Percentiles rank a stretch among this genome's conserved stretches.
Evolutionary conservation across 1,284 basidiomycete genomes (phyloP).

Genomic region (Omphalotus olearius): DNA sequence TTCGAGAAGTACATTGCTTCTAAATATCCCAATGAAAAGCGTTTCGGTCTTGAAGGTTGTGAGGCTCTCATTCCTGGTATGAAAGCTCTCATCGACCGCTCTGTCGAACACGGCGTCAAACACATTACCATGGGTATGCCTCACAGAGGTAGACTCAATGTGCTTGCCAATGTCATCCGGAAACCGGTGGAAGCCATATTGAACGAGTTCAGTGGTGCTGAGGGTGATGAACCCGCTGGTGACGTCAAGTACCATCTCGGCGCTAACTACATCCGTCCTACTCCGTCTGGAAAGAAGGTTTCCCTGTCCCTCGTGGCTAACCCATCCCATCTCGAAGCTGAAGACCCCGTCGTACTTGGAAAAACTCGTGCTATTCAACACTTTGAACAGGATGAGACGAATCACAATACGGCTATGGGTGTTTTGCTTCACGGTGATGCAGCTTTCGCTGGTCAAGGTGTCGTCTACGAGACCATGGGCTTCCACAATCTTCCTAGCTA

Average conservation of each 20-base stretch:
- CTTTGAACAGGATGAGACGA: slow-evolving; percentile 83
- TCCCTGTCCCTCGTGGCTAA: slow-evolving; percentile 97
- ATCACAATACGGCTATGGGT: slow-evolving; percentile 84
- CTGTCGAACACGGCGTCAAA: slow-evolving; percentile 94
- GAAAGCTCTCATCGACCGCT: slow-evolving; percentile 98
- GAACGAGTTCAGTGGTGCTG: slow-evolving; percentile 89
- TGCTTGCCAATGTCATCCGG: slow-evolving; percentile 97
- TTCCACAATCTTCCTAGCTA: slow-evolving; percentile 95
- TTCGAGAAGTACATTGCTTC: slow-evolving; percentile 98
- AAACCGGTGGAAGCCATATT: slow-evolving; percentile 98
- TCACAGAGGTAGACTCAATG: slow-evolving; percentile 97
- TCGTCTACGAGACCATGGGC: slow-evolving; percentile 99
- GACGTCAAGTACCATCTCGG: slow-evolving; percentile 99
- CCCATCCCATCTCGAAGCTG: slow-evolving; percentile 96
- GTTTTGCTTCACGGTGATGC: slow-evolving; percentile 98
- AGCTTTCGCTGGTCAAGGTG: slow-evolving; percentile 97
- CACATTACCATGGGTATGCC: slow-evolving; percentile 99
- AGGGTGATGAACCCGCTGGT: slow-evolving; percentile 80
- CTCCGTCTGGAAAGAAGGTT: slow-evolving; percentile 97
- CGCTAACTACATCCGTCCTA: slow-evolving; percentile 98
- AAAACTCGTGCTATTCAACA: slow-evolving; percentile 98
- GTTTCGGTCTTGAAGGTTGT: slow-evolving; percentile 98
- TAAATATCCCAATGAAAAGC: slow-evolving; percentile 99
- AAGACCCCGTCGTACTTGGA: slow-evolving; percentile 95
- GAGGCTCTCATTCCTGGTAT: slow-evolving; percentile 98